A percentile compares a stretch with the other conserved stretches of the same genome.
These are phyloP conservation scores for Thymus mandschuricus DNA, from an alignment of 257 asterid species.

Conservation along the genomic window DNA sequence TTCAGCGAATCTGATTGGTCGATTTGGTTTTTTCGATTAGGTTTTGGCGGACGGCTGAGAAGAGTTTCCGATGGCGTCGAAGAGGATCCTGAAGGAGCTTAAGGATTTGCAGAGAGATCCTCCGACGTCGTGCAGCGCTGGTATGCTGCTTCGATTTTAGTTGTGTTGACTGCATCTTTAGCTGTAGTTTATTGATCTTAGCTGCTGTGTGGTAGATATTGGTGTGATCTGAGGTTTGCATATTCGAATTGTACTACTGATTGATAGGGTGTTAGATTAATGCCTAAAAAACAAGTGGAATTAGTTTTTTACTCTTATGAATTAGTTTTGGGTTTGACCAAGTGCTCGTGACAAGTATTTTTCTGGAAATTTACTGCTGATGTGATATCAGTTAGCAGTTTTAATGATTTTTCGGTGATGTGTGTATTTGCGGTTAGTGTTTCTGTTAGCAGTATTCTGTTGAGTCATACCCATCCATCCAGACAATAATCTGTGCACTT, in stretches of 20 bases:
- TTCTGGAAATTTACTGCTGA: neutral
- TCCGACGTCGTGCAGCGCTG: slow-evolving; percentile 63
- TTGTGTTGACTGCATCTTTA: neutral
- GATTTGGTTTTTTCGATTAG: slow-evolving; percentile 11
- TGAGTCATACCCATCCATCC: neutral
- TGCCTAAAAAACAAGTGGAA: neutral
- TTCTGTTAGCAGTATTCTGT: slow-evolving; percentile 13
- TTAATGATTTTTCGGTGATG: neutral
- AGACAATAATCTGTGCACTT: slow-evolving; percentile 1
- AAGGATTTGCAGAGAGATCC: slow-evolving; percentile 64
- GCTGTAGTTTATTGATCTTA: slow-evolving; percentile 11
- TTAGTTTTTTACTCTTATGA: neutral
- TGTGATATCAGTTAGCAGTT: neutral
- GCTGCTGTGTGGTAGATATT: slow-evolving; percentile 12
- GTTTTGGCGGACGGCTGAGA: slow-evolving; percentile 32
- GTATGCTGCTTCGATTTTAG: slow-evolving; percentile 24
- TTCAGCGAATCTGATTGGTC: slow-evolving; percentile 8
- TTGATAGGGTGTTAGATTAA: neutral
- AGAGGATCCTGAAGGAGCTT: slow-evolving; percentile 58
- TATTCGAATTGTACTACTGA: neutral
- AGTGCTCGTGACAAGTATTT: neutral
- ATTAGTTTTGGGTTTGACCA: neutral
- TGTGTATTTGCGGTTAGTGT: neutral
- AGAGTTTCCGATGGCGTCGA: slow-evolving; percentile 44
- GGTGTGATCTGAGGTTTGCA: slow-evolving; percentile 10